These are phyloP conservation scores for Nakazawaea siamensis DNA, from an alignment of 805 yeast genomes.

Conservation along the genomic window DNA sequence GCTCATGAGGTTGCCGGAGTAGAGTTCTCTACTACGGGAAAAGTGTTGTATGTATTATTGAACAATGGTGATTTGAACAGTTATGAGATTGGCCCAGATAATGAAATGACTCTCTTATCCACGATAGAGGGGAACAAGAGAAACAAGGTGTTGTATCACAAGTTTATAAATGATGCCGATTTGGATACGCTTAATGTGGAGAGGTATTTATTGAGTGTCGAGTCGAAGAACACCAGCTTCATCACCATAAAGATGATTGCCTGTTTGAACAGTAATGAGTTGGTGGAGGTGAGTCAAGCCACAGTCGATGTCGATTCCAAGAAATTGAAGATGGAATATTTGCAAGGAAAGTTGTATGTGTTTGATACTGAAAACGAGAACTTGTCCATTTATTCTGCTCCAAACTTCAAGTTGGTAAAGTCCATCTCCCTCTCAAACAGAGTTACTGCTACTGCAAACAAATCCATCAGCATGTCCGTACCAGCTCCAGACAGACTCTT, in stretches of 20 bases:
- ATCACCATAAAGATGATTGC: conserved; percentile 17
- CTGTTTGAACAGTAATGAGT: conserved; percentile 15
- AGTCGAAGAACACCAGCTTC: conserved; percentile 10
- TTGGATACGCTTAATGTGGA: conserved; percentile 6
- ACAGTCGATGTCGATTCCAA: conserved; percentile 13
- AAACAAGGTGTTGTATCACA: conserved; percentile 14
- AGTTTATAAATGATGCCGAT: conserved; percentile 5
- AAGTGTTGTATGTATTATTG: conserved; percentile 22
- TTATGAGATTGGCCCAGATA: conserved; percentile 2
- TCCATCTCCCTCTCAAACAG: conserved; percentile 18
- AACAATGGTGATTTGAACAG: conserved; percentile 23
- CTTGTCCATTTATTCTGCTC: conserved; percentile 21
- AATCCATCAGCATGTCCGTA: conserved; percentile 24
- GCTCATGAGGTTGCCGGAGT: conserved; percentile 16
- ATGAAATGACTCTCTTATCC: conserved; percentile 18
- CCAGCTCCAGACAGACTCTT: conserved; percentile 40
- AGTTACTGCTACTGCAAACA: conserved; percentile 15
- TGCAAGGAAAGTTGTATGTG: conserved; percentile 22
- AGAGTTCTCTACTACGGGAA: conserved; percentile 19
- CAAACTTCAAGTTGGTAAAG: conserved; percentile 22
- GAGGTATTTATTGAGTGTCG: conserved; percentile 8
- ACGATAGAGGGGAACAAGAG: conserved; percentile 18
- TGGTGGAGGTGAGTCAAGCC: conserved; percentile 21
- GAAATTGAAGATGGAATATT: conserved; percentile 15
- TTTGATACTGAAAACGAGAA: conserved; percentile 14